Conservation (phyloP, 352 stramenopile genomes). For the Phytophthora citricola region DNA sequence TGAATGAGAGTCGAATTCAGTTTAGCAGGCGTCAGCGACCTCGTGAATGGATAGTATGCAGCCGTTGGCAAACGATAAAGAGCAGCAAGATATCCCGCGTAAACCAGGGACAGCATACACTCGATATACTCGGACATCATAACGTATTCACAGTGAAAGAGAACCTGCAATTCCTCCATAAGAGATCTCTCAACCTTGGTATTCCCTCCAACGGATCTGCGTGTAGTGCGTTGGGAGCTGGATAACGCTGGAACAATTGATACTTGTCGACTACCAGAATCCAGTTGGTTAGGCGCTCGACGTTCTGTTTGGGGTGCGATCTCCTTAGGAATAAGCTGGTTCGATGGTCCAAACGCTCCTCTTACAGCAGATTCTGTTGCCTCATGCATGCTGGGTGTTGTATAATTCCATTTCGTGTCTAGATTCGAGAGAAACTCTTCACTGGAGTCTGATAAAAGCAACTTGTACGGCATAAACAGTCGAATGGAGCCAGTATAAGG, state of each 20-base stretch:
- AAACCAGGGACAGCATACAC: slow-evolving; percentile 23
- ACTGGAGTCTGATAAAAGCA: slow-evolving; percentile 15
- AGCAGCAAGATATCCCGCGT: slow-evolving; percentile 17
- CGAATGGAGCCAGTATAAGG: slow-evolving; percentile 17
- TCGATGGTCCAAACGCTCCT: neutral
- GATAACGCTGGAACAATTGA: neutral
- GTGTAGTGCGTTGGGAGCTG: neutral
- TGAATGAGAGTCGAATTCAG: slow-evolving; percentile 14
- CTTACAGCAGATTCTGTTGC: neutral
- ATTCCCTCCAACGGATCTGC: neutral
- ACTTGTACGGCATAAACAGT: slow-evolving; percentile 10
- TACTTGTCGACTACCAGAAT: no score
- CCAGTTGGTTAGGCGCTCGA: no score
- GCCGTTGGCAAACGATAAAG: slow-evolving; percentile 19
- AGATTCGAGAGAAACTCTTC: neutral
- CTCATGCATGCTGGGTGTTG: no score
- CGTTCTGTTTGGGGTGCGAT: no score
- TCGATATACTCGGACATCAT: slow-evolving; percentile 31
- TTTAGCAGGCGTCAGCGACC: slow-evolving; percentile 6
- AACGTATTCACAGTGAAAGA: slow-evolving; percentile 30
- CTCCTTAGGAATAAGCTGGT: neutral
- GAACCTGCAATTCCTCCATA: slow-evolving; percentile 13
- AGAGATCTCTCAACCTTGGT: slow-evolving; percentile 5
- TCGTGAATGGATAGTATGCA: slow-evolving; percentile 29
- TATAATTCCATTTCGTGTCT: neutral